A percentile compares a stretch with the other conserved stretches of the same genome.
phyloP scores from a whole-genome alignment of 2,329 filamentous ascomycete genomes.

The Microdochium paspali region DNA sequence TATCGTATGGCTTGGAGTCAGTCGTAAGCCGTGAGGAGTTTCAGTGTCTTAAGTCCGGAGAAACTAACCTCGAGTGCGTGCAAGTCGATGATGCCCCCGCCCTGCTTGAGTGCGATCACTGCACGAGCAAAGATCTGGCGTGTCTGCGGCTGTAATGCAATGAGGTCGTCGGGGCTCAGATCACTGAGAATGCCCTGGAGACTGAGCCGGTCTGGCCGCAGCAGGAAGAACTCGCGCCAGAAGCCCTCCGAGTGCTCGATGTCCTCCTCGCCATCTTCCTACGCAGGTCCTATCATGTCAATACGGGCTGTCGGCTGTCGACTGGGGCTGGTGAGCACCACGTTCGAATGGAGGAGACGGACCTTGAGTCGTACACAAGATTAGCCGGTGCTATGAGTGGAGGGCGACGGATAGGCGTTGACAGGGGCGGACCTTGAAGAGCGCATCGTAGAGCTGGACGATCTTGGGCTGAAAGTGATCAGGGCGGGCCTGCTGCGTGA shows the following conservation, averaged over 20 bases:
- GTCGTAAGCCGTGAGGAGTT: neutral
- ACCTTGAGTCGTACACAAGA: neutral
- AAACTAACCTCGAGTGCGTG: constrained; percentile 75
- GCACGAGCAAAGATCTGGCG: constrained; percentile 70
- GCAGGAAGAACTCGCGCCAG: constrained; percentile 91
- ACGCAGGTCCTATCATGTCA: constrained; percentile 16
- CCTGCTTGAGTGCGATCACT: constrained; percentile 57
- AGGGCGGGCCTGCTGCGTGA: constrained; percentile 85
- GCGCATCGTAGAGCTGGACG: constrained; percentile 73
- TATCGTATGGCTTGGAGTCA: constrained; percentile 26
- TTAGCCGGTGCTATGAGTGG: neutral
- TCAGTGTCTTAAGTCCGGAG: constrained; percentile 2
- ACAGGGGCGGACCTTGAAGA: constrained; percentile 57
- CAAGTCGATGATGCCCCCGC: constrained; percentile 52
- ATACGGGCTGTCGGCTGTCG: neutral
- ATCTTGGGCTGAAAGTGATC: constrained; percentile 93
- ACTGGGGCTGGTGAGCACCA: no score
- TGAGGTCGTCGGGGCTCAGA: constrained; percentile 64
- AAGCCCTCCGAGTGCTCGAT: constrained; percentile 76
- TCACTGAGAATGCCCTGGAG: constrained; percentile 60
- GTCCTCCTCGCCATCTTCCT: constrained; percentile 50
- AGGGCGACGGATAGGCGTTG: neutral
- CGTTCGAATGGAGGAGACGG: neutral
- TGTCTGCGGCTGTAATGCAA: constrained; percentile 69
- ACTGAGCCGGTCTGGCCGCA: constrained; percentile 65